Evolutionary conservation across 1,284 basidiomycete species (phyloP).

Genomic region (Ustilago tritici): DNA sequence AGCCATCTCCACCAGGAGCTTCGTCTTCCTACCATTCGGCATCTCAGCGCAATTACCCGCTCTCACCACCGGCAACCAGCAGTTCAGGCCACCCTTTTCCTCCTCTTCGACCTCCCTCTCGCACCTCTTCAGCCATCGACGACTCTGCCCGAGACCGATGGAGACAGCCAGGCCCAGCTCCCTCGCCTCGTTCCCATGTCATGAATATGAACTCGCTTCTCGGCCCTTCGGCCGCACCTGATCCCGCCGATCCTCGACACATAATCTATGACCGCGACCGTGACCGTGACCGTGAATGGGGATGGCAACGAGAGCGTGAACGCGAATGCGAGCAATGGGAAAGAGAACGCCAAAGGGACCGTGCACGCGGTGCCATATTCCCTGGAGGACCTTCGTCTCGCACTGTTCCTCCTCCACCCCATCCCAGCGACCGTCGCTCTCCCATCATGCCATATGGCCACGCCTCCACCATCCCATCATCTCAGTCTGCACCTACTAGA

Average conservation of each 20-base stretch:
- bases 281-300: constrained; percentile 31
- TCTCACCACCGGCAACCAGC: constrained; percentile 25
- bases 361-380: constrained; percentile 22
- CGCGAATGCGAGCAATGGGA: constrained; percentile 37
- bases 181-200: constrained; percentile 41
- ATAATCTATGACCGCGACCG: constrained; percentile 40
- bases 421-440: constrained; percentile 25
- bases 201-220: constrained; percentile 63
- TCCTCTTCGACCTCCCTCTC: constrained; percentile 40
- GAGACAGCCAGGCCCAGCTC: constrained; percentile 24
- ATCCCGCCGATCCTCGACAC: constrained; percentile 26
- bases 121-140: constrained; percentile 33
- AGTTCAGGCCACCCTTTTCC: constrained; percentile 22
- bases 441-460: constrained; percentile 33
- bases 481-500: constrained; percentile 43
- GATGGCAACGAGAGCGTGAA: constrained; percentile 31
- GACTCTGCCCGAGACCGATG: constrained; percentile 32
- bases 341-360: constrained; percentile 34
- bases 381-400: constrained; percentile 33
- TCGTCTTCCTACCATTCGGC: constrained; percentile 26
- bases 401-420: constrained; percentile 26
- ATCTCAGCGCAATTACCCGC: constrained; percentile 28
- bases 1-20: constrained; percentile 35
- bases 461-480: constrained; percentile 34
- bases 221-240: constrained; percentile 34